Evolutionary conservation across 2,329 filamentous ascomycete genomes (phyloP), one percentile per base, ranked within the genome.

Genomic region (Aspergillus neotritici): DNA sequence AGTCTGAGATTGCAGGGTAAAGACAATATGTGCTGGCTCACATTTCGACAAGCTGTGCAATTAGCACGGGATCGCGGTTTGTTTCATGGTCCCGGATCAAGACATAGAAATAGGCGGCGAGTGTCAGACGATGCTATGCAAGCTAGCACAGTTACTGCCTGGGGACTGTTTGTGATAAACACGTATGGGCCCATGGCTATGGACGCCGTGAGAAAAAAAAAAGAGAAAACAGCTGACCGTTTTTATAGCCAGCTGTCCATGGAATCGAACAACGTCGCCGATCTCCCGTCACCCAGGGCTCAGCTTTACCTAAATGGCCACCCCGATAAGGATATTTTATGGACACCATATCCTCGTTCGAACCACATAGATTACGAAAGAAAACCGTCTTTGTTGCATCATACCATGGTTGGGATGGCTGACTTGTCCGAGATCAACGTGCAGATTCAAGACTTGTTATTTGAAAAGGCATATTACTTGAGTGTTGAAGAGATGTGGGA

Each of bases 271-370:
- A 62, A 44, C 32, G 36, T 46, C 4, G 32, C 53, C 21, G 51
- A 55, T 14, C 44, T 60, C 17, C 43, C 33, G 8, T 44, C 35
- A 16, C 61, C 63, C 4, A 41, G 41, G 9, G 48, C 35, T 6
- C 43, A 37, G 4, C 47, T 56, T 7, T 47, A 48, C 28, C n/a
- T 34, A 10, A 43, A 36, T 29, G 50, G 52, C 13, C 42, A 48
- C 3, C 21, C 36, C 13, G 31, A 48, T 15, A 37, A 54, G 31
- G 48, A 54, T 30, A 37, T 53, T 32, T 39, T 53, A n/a, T 66
- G 63, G 63, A 54, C 35, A 9, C 61, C 63, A 2, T 66, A 66
- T 41, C 62, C 63, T 32, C 58, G 52, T 14, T 56, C 54, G 13
- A 64, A 61, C 33, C 51, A 60, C 6, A 45, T 55, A n/a, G 52